Percentiles rank a stretch among this genome's conserved stretches.
These are phyloP conservation scores for Exserohilum turcica DNA, from an alignment of 2,329 filamentous ascomycete genomes.

Conservation along the genomic window DNA sequence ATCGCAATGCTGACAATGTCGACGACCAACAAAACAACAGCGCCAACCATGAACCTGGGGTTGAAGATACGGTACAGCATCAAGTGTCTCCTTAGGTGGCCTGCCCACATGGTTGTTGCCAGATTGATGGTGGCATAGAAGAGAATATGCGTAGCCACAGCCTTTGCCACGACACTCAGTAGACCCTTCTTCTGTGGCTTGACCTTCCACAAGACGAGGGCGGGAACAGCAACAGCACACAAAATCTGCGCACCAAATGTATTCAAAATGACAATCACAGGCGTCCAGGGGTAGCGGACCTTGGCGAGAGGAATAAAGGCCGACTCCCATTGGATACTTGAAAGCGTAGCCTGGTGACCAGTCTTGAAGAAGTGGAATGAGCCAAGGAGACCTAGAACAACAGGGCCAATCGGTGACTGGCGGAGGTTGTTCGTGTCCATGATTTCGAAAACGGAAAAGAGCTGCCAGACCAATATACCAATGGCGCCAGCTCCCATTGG, in stretches of 20 bases:
- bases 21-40: constrained; percentile 71
- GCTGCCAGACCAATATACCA: constrained; percentile 82
- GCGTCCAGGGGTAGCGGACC: constrained; percentile 88
- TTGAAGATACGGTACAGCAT: constrained; percentile 97
- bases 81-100: constrained; percentile 83
- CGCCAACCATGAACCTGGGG: constrained; percentile 87
- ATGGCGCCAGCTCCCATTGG: constrained; percentile 91
- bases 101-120: constrained; percentile 89
- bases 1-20: constrained; percentile 76
- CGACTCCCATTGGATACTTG: constrained; percentile 92
- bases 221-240: constrained; percentile 76
- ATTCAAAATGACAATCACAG: constrained; percentile 80
- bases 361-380: constrained; percentile 98
- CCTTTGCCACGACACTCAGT: constrained; percentile 71
- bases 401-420: constrained; percentile 76
- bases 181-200: constrained; percentile 69
- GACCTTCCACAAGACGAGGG: constrained; percentile 87
- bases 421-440: constrained; percentile 66
- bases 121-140: constrained; percentile 84
- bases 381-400: constrained; percentile 84
- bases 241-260: constrained; percentile 89
- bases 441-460: constrained; percentile 74
- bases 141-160: constrained; percentile 73
- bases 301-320: constrained; percentile 87
- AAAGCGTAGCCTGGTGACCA: constrained; percentile 86